phyloP scores from a whole-genome alignment of 1,284 basidiomycete genomes.

The Boletus sp. region DNA sequence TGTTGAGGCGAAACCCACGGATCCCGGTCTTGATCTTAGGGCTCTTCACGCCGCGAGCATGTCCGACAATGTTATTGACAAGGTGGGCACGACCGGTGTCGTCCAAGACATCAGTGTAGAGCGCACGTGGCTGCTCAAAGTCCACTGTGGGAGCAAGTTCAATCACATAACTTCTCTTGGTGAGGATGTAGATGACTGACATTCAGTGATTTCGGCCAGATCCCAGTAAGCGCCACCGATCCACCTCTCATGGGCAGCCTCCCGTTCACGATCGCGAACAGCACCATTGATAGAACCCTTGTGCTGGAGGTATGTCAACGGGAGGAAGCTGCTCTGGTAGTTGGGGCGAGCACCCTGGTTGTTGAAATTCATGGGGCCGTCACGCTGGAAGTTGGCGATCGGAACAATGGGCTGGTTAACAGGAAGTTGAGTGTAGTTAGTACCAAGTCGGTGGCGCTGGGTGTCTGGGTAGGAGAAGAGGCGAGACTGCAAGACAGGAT shows the following conservation, averaged over 20 bases:
- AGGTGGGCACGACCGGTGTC: conserved; percentile 68
- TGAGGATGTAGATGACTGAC: conserved; percentile 47
- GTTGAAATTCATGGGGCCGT: conserved; percentile 63
- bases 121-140: conserved; percentile 85
- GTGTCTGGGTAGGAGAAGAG: conserved; percentile 97
- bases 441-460: conserved; percentile 83
- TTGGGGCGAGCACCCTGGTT: conserved; percentile 85
- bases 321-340: conserved; percentile 76
- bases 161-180: not conserved
- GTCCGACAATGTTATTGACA: conserved; percentile 74
- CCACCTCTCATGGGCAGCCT: conserved; percentile 71
- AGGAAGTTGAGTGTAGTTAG: conserved; percentile 88
- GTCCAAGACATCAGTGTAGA: conserved; percentile 79
- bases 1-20: conserved; percentile 44
- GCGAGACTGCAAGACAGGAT: conserved; percentile 90
- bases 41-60: conserved; percentile 68
- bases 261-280: conserved; percentile 37
- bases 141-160: conserved; percentile 53
- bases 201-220: conserved; percentile 75
- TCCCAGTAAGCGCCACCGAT: conserved; percentile 71
- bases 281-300: conserved; percentile 41
- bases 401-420: conserved; percentile 79
- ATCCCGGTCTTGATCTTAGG: conserved; percentile 65
- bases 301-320: conserved; percentile 50
- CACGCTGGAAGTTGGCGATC: conserved; percentile 86